A percentile compares a stretch with the other conserved stretches of the same genome.
phyloP scores from a whole-genome alignment of 116 monocot genomes.

The Zostera marina region DNA sequence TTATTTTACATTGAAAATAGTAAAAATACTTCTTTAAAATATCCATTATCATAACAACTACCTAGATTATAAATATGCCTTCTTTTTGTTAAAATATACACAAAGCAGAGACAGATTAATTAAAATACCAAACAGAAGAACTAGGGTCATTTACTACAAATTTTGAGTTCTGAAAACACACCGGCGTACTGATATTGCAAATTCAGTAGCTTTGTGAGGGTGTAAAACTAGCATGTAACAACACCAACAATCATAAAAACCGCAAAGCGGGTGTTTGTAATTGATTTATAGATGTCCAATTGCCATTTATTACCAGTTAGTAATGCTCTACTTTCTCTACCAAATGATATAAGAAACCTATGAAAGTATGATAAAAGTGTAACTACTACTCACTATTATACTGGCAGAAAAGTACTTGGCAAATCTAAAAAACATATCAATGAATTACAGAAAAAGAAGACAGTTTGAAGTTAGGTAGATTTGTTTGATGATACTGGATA shows the following conservation, averaged over 20 bases:
- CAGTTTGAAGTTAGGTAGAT: too few species aligned
- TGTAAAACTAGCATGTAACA: slow-evolving; percentile 13
- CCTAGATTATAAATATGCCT: too few species aligned
- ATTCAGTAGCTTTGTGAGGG: slow-evolving; percentile 10
- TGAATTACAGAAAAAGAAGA: not conserved
- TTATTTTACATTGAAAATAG: too few species aligned
- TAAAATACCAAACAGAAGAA: too few species aligned
- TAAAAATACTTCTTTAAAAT: too few species aligned
- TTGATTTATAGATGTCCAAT: not conserved
- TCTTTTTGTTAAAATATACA: too few species aligned
- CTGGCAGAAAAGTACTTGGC: not conserved
- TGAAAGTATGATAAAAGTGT: slow-evolving; percentile 4
- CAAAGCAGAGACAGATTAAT: too few species aligned
- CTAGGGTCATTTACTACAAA: too few species aligned
- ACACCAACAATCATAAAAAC: slow-evolving; percentile 9
- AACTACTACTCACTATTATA: not conserved
- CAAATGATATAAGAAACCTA: slow-evolving; percentile 86
- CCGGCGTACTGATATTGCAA: slow-evolving; percentile 6
- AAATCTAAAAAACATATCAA: not conserved
- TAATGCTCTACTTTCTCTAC: not conserved
- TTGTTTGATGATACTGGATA: too few species aligned
- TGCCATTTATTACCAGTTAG: not conserved
- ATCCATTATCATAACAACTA: too few species aligned
- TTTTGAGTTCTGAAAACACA: slow-evolving; percentile 8
- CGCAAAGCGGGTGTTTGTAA: slow-evolving; percentile 1